Percentiles rank a stretch among this genome's conserved stretches.
Conservation (phyloP, 1,139 yeast species). For the Diutina pseudorugosa region DNA sequence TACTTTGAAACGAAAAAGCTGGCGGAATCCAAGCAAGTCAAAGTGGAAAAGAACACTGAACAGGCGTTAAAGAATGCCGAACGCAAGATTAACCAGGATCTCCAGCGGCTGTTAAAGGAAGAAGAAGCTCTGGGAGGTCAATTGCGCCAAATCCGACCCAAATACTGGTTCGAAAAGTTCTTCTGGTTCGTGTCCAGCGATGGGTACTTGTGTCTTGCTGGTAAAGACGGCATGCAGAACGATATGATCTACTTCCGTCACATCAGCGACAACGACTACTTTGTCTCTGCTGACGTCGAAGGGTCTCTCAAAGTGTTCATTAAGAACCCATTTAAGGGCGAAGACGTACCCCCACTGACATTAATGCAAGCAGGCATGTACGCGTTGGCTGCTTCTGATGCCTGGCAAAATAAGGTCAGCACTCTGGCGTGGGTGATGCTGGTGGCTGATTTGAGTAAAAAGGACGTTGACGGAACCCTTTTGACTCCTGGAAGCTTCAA, state of each 20-base stretch:
- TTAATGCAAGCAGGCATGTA: slow-evolving; percentile 83
- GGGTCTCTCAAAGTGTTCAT: slow-evolving; percentile 69
- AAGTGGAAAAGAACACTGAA: slow-evolving; percentile 69
- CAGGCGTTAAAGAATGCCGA: slow-evolving; percentile 81
- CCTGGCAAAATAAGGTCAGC: slow-evolving; percentile 80
- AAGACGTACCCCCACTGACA: slow-evolving; percentile 70
- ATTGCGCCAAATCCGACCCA: slow-evolving; percentile 35
- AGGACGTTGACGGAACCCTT: slow-evolving; percentile 51
- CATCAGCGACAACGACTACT: slow-evolving; percentile 58
- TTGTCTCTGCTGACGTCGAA: slow-evolving; percentile 66
- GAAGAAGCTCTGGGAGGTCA: slow-evolving; percentile 1
- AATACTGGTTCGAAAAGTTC: slow-evolving; percentile 89
- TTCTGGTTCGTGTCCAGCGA: slow-evolving; percentile 87
- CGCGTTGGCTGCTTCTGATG: slow-evolving; percentile 69
- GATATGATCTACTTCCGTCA: slow-evolving; percentile 75
- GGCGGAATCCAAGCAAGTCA: slow-evolving; percentile 68
- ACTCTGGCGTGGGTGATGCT: slow-evolving; percentile 78
- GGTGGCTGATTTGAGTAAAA: slow-evolving; percentile 55
- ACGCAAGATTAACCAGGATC: slow-evolving; percentile 60
- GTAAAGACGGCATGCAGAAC: slow-evolving; percentile 74
- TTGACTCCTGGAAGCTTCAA: slow-evolving; percentile 55
- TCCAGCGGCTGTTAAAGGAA: slow-evolving; percentile 1
- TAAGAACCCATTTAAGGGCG: slow-evolving; percentile 56
- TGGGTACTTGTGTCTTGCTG: slow-evolving; percentile 78
- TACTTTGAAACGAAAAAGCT: slow-evolving; percentile 71